Evolutionary conservation across 192 early-diverging fungal genomes (phyloP).

Genomic region (Rhizophlyctis rosea): DNA sequence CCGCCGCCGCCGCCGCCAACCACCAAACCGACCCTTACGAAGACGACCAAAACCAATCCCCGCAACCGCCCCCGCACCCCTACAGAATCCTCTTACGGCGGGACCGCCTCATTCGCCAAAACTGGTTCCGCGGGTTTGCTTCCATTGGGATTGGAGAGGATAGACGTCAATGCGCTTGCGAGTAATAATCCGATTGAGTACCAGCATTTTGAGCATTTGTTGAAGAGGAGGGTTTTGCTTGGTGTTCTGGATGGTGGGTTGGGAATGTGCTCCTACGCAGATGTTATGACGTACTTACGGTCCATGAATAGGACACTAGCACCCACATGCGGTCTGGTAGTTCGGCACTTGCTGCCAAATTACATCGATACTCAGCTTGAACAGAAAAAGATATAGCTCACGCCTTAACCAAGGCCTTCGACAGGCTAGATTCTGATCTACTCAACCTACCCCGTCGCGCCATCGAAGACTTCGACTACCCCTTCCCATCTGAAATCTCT

Average conservation of each 20-base stretch:
- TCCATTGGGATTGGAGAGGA: background rate
- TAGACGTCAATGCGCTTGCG: slow-evolving; percentile 14
- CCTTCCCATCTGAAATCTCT: slow-evolving; percentile 8
- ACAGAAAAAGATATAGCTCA: background rate
- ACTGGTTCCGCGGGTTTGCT: slow-evolving; percentile 86
- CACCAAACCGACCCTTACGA: too few species aligned
- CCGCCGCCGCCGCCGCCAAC: background rate
- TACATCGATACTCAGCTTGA: slow-evolving; percentile 20
- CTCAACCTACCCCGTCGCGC: slow-evolving; percentile 12
- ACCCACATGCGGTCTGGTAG: slow-evolving; percentile 11
- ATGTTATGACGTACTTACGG: too few species aligned
- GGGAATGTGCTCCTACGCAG: too few species aligned
- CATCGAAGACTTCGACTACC: slow-evolving; percentile 11
- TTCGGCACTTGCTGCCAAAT: slow-evolving; percentile 12
- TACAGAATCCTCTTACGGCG: slow-evolving; percentile 80
- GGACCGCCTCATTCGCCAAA: slow-evolving; percentile 74
- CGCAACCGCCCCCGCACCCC: slow-evolving; percentile 38
- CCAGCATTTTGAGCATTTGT: slow-evolving; percentile 8
- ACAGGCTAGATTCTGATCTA: slow-evolving; percentile 15
- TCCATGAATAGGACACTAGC: slow-evolving; percentile 28
- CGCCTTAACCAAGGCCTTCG: slow-evolving; percentile 19
- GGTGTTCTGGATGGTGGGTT: slow-evolving; percentile 28
- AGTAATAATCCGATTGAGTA: slow-evolving; percentile 28
- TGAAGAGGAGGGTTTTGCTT: slow-evolving; percentile 11
- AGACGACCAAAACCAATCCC: too few species aligned